phyloP scores from a whole-genome alignment of 805 yeast genomes.

The Candida gorgasii region DNA sequence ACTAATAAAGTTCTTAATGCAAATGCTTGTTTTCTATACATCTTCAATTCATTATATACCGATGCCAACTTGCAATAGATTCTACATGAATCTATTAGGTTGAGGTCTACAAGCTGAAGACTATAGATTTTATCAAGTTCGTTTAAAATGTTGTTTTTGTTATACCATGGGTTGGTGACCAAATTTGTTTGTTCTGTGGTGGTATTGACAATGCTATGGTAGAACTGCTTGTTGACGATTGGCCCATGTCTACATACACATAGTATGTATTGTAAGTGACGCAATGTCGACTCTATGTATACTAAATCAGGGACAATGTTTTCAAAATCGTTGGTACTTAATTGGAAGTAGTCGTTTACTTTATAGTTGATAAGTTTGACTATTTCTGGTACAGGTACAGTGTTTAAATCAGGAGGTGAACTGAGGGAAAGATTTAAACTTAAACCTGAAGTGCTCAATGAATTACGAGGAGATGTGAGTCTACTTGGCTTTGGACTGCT shows the following conservation, averaged over 20 bases:
- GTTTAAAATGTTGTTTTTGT: slow-evolving; percentile 42
- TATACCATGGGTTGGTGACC: slow-evolving; percentile 17
- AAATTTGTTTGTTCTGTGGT: not conserved
- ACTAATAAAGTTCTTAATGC: slow-evolving; percentile 65
- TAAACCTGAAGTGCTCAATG: slow-evolving; percentile 27
- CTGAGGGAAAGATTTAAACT: slow-evolving; percentile 28
- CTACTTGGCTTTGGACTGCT: slow-evolving; percentile 4
- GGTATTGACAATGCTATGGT: slow-evolving; percentile 43
- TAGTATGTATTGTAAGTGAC: slow-evolving; percentile 64
- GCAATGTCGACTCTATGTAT: slow-evolving; percentile 66
- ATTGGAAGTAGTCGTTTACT: slow-evolving; percentile 30
- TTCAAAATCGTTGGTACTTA: slow-evolving; percentile 56
- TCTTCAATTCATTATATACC: slow-evolving; percentile 60
- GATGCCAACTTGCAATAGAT: slow-evolving; percentile 67
- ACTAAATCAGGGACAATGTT: slow-evolving; percentile 84
- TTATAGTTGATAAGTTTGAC: slow-evolving; percentile 29
- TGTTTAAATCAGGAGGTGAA: slow-evolving; percentile 25
- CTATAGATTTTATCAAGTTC: slow-evolving; percentile 38
- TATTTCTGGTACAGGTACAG: slow-evolving; percentile 34
- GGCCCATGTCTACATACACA: slow-evolving; percentile 50
- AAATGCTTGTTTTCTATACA: slow-evolving; percentile 68
- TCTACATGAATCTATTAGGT: slow-evolving; percentile 54
- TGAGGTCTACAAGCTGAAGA: slow-evolving; percentile 36
- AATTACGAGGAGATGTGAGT: slow-evolving; percentile 34
- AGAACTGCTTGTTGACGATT: slow-evolving; percentile 37